Percentiles rank a stretch among this genome's conserved stretches.
Evolutionary conservation across 1,284 basidiomycete species (phyloP).

Genomic region (Puccinia horiana): DNA sequence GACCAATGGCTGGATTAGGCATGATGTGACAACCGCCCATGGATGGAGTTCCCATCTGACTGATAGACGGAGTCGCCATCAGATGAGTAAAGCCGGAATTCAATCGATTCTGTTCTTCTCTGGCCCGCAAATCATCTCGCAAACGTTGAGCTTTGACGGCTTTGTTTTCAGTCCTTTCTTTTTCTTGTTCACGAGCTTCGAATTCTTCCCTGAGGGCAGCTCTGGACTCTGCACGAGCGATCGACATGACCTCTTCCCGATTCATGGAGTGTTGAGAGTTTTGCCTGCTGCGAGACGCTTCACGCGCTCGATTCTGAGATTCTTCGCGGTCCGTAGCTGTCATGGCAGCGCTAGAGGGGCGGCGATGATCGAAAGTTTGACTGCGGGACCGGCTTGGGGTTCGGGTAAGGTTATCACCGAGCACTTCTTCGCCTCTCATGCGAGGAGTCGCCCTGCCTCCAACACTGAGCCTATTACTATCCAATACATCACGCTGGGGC

Average conservation of each 20-base stretch:
- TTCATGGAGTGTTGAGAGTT: conserved; percentile 11
- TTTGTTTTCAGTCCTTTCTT: conserved; percentile 19
- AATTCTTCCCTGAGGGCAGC: conserved; percentile 26
- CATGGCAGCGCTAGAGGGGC: conserved; percentile 7
- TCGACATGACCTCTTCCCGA: conserved; percentile 11
- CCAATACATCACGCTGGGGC: conserved; percentile 6
- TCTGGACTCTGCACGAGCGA: conserved; percentile 33
- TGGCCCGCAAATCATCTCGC: conserved; percentile 29
- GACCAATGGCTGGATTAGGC: conserved; percentile 1
- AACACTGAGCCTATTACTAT: conserved; percentile 17
- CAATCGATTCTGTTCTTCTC: conserved; percentile 17
- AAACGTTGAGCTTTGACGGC: conserved; percentile 1
- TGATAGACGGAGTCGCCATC: conserved; percentile 32
- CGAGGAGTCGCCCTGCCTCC: conserved; percentile 12
- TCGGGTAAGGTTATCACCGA: conserved; percentile 25
- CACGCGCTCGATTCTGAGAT: conserved; percentile 17
- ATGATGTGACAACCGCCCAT: conserved; percentile 24
- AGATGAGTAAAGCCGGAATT: conserved; percentile 18
- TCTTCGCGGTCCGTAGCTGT: not conserved
- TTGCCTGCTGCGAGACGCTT: conserved; percentile 22
- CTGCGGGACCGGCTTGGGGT: conserved; percentile 30
- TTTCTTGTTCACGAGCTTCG: conserved; percentile 4
- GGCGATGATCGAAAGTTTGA: conserved; percentile 29
- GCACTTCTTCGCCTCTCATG: conserved; percentile 9
- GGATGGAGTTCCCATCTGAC: conserved; percentile 22